Conservation (phyloP, 1,284 basidiomycete species). For the Schizophyllum commune region DNA sequence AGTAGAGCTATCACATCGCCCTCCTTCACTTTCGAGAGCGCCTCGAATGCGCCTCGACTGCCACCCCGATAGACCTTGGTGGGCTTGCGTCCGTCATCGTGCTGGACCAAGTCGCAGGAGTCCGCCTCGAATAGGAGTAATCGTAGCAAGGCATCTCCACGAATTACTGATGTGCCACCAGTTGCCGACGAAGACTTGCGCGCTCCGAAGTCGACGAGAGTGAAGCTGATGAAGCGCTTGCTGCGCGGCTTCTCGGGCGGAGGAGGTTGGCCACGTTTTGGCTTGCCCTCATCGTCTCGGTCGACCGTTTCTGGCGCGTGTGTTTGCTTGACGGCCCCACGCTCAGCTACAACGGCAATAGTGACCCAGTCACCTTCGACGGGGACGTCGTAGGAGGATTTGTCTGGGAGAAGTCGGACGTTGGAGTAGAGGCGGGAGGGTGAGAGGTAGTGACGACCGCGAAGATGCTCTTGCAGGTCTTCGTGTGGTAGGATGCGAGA, state of each 20-base stretch:
- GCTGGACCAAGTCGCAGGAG: slow-evolving; percentile 43
- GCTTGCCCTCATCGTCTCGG: slow-evolving; percentile 36
- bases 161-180: slow-evolving; percentile 45
- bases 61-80: slow-evolving; percentile 78
- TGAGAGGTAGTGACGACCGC: slow-evolving; percentile 79
- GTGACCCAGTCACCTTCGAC: slow-evolving; percentile 89
- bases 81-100: slow-evolving; percentile 39
- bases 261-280: slow-evolving; percentile 22
- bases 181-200: slow-evolving; percentile 43
- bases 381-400: slow-evolving; percentile 84
- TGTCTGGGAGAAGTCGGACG: slow-evolving; percentile 67
- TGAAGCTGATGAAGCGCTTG: slow-evolving; percentile 83
- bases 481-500: slow-evolving; percentile 70
- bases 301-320: slow-evolving; percentile 54
- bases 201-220: slow-evolving; percentile 76
- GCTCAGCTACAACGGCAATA: slow-evolving; percentile 83
- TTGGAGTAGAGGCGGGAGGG: slow-evolving; percentile 86
- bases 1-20: slow-evolving; percentile 88
- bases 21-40: slow-evolving; percentile 75
- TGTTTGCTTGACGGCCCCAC: slow-evolving; percentile 64
- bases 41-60: slow-evolving; percentile 88
- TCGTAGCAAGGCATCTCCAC: slow-evolving; percentile 80
- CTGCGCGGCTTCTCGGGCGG: slow-evolving; percentile 36
- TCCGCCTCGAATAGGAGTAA: slow-evolving; percentile 89
- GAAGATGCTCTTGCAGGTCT: slow-evolving; percentile 76